Evolutionary conservation across 495 filamentous ascomycete genomes (phyloP).

Genomic region (Oidiodendron maius): DNA sequence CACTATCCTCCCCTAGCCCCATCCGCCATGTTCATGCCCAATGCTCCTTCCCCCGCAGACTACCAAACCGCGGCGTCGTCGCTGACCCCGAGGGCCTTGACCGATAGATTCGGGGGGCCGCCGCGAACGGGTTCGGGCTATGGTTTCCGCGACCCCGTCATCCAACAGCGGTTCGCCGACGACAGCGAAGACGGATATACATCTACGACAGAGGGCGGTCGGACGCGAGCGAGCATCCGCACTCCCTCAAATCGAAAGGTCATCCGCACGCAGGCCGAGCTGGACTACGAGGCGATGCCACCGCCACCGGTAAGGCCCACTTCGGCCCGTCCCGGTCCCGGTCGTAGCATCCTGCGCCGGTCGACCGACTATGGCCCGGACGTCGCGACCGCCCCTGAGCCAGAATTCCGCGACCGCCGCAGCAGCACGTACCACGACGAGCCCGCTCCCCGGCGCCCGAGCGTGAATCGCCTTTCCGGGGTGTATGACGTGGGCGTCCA

Average conservation of each 20-base stretch:
- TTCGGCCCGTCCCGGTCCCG: too few relatives aligned
- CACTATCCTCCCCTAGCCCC: constrained; percentile 15
- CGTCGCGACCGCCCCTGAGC: not conserved
- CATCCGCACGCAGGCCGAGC: not conserved
- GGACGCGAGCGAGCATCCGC: constrained; percentile 14
- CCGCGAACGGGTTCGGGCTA: constrained; percentile 5
- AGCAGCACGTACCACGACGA: constrained; percentile 8
- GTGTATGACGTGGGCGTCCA: constrained; percentile 15
- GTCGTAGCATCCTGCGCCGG: constrained; percentile 15
- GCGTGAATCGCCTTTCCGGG: constrained; percentile 14
- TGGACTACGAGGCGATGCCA: constrained; percentile 14
- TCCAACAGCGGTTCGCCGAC: not conserved
- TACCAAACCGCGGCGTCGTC: not conserved
- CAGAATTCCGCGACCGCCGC: not conserved
- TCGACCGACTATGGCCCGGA: constrained; percentile 11
- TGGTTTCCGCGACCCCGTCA: not conserved
- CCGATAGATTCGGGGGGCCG: not conserved
- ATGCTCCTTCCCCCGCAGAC: constrained; percentile 1
- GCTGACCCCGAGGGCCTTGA: not conserved
- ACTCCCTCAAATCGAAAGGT: constrained; percentile 5
- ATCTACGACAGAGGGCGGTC: constrained; percentile 9
- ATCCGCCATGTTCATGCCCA: constrained; percentile 3
- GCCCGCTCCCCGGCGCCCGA: constrained; percentile 15
- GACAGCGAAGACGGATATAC: constrained; percentile 18
- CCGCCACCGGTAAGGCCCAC: constrained; percentile 13